Percentiles rank a stretch among this genome's conserved stretches.
Evolutionary conservation across 1,284 basidiomycete species (phyloP).

Genomic region (Trametes versicolor): DNA sequence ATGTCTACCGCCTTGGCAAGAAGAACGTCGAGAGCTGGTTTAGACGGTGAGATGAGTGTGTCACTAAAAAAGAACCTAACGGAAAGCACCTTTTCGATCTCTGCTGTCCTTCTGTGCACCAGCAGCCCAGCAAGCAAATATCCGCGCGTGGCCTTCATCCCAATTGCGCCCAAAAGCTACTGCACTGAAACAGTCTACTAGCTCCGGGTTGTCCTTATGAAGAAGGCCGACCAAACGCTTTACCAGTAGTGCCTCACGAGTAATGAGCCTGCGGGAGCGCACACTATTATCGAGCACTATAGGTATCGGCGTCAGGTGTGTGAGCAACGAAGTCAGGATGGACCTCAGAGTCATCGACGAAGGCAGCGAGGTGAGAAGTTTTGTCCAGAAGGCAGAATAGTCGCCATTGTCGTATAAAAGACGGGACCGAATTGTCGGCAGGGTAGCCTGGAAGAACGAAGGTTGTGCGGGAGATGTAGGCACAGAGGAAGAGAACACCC

Average conservation of each 20-base stretch:
- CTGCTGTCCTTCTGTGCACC: conserved; percentile 43
- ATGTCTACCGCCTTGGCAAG: conserved; percentile 59
- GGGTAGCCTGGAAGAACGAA: conserved; percentile 68
- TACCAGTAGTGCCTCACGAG: conserved; percentile 61
- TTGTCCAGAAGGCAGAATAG: conserved; percentile 64
- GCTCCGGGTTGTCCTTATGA: conserved; percentile 52
- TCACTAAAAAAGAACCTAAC: not conserved
- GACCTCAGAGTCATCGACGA: conserved; percentile 64
- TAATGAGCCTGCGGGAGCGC: conserved; percentile 54
- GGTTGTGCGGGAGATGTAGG: conserved; percentile 62
- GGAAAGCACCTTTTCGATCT: conserved; percentile 50
- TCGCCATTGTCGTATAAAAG: conserved; percentile 37
- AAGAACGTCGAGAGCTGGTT: conserved; percentile 58
- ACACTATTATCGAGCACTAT: conserved; percentile 45
- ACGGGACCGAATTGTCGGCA: conserved; percentile 58
- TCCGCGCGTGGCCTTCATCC: conserved; percentile 64
- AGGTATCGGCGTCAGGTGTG: conserved; percentile 50
- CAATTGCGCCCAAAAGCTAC: conserved; percentile 66
- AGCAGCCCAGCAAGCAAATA: conserved; percentile 74
- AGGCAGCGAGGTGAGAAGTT: conserved; percentile 57
- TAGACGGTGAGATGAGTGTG: conserved; percentile 2
- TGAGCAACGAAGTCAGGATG: conserved; percentile 67
- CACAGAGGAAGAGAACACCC: conserved; percentile 63
- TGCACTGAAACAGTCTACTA: conserved; percentile 62
- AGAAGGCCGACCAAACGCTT: conserved; percentile 58